Conservation (phyloP, 345 rosid species). For the Aquilaria yunnanensis region DNA sequence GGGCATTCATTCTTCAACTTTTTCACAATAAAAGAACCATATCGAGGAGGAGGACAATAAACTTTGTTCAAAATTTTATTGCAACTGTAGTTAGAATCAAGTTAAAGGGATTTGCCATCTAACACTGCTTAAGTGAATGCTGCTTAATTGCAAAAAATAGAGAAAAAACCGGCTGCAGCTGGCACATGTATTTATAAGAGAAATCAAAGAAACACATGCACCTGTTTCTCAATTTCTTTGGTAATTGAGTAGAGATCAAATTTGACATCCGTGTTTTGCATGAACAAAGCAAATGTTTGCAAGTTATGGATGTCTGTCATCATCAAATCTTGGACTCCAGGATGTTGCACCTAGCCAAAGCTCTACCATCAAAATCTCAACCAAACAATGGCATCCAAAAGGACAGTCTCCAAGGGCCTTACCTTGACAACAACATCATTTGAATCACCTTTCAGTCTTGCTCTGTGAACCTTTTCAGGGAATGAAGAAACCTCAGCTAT, state of each 20-base stretch:
- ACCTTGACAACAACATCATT: slow-evolving; percentile 88
- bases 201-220: slow-evolving; percentile 10
- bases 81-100: no score
- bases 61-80: no score
- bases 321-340: slow-evolving; percentile 82
- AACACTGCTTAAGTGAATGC: no score
- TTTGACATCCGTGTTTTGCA: slow-evolving; percentile 85
- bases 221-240: slow-evolving; percentile 98
- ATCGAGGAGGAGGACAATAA: no score
- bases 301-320: slow-evolving; percentile 89
- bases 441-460: slow-evolving; percentile 68
- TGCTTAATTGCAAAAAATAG: not conserved
- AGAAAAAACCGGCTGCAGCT: not conserved
- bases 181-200: not conserved
- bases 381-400: slow-evolving; percentile 7
- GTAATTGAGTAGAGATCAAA: slow-evolving; percentile 77
- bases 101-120: no score
- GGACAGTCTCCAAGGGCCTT: slow-evolving; percentile 19
- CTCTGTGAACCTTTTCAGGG: slow-evolving; percentile 67
- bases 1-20: slow-evolving; percentile 1
- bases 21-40: not conserved
- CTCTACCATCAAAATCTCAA: slow-evolving; percentile 16
- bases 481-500: no score
- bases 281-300: slow-evolving; percentile 88
- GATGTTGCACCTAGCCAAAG: slow-evolving; percentile 84